Percentiles rank a stretch among this genome's conserved stretches.
These are phyloP conservation scores for Pelagophyceae sp. DNA, from an alignment of 352 stramenopile species.

Conservation along the genomic window DNA sequence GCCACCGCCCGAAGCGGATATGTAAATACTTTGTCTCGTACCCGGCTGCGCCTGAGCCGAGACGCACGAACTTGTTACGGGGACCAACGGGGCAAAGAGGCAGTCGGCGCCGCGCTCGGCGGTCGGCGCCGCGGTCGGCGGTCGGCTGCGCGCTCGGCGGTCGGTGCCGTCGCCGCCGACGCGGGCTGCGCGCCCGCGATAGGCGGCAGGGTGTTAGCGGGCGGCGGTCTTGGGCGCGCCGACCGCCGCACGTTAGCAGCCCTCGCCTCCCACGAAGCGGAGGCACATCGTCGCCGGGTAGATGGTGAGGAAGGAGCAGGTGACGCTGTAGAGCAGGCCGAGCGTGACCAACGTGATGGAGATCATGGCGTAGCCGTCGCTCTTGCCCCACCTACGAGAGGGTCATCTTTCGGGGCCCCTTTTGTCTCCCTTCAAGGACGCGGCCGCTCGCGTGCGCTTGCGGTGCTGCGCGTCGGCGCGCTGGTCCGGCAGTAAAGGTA, in stretches of 20 bases:
- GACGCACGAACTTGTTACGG: too few species aligned
- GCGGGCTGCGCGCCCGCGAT: background rate
- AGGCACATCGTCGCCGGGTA: constrained; percentile 52
- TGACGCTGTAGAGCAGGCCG: constrained; percentile 19
- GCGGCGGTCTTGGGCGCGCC: background rate
- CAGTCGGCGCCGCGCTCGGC: too few species aligned
- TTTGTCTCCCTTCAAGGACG: too few species aligned
- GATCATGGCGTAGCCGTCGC: constrained; percentile 4
- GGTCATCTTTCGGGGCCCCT: too few species aligned
- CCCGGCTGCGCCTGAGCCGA: too few species aligned
- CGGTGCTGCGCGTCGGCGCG: background rate
- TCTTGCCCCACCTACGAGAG: background rate
- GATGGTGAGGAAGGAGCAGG: constrained; percentile 49
- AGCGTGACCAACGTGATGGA: background rate
- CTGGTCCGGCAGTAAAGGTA: constrained; percentile 1
- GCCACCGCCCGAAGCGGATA: too few species aligned
- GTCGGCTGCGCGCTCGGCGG: background rate
- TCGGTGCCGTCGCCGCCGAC: background rate
- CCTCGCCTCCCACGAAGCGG: constrained; percentile 49
- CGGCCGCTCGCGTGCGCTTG: too few species aligned
- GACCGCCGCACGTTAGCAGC: constrained; percentile 28
- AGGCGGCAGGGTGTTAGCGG: too few species aligned
- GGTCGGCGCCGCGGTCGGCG: too few species aligned
- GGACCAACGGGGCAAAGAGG: too few species aligned
- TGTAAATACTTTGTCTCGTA: too few species aligned